phyloP scores from a whole-genome alignment of 1,284 basidiomycete species.

The Ustilago xerochloae region DNA sequence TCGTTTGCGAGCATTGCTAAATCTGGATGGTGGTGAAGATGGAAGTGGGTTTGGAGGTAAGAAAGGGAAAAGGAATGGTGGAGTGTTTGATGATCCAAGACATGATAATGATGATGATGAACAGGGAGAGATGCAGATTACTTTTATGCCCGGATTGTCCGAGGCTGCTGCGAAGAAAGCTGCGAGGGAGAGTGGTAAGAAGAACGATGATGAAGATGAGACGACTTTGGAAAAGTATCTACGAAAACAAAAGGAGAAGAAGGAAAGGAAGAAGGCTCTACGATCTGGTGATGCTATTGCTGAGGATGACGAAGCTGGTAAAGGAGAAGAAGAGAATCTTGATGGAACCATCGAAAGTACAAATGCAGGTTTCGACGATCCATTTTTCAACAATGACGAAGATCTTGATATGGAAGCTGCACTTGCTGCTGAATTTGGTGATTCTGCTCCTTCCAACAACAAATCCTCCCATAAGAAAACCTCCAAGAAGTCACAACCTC shows the following conservation, averaged over 20 bases:
- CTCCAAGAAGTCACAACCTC: not conserved
- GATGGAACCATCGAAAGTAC: slow-evolving; percentile 21
- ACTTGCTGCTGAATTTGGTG: slow-evolving; percentile 67
- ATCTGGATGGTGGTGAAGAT: slow-evolving; percentile 32
- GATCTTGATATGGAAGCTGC: slow-evolving; percentile 64
- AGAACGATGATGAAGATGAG: slow-evolving; percentile 51
- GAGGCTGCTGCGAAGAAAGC: slow-evolving; percentile 55
- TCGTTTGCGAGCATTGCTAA: slow-evolving; percentile 60
- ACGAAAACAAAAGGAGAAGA: slow-evolving; percentile 66
- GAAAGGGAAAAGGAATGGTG: slow-evolving; percentile 27
- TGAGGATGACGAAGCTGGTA: slow-evolving; percentile 21
- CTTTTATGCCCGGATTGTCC: slow-evolving; percentile 64
- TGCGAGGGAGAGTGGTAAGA: slow-evolving; percentile 19
- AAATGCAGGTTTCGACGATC: slow-evolving; percentile 72
- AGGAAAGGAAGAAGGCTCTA: slow-evolving; percentile 54
- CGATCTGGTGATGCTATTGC: slow-evolving; percentile 8
- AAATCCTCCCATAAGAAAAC: slow-evolving; percentile 22
- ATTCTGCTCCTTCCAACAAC: slow-evolving; percentile 67
- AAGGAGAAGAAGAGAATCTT: slow-evolving; percentile 10
- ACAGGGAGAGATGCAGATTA: slow-evolving; percentile 60
- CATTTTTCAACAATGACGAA: slow-evolving; percentile 70
- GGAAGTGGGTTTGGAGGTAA: slow-evolving; percentile 40
- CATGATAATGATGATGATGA: slow-evolving; percentile 53
- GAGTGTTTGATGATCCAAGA: slow-evolving; percentile 54
- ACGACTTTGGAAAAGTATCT: slow-evolving; percentile 67